Evolutionary conservation across 78 protist species (phyloP).

Genomic region (Chrysochromulina tobinii): DNA sequence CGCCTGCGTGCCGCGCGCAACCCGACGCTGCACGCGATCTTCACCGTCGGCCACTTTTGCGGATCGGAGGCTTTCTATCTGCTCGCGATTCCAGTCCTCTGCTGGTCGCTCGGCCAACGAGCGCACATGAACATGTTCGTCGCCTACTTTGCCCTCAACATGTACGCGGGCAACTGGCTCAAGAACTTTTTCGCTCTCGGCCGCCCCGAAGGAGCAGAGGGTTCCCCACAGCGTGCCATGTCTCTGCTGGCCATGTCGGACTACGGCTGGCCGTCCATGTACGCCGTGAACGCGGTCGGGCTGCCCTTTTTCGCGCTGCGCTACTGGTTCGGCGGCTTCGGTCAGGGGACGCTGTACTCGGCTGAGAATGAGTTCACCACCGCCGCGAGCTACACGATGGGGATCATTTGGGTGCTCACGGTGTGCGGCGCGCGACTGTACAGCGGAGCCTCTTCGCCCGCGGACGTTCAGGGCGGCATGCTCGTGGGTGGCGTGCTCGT

Average conservation of each 20-base stretch:
- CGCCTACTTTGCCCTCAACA: background rate
- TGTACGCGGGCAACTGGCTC: conserved; percentile 10
- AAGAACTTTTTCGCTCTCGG: background rate
- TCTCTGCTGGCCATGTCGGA: background rate
- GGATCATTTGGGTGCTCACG: background rate
- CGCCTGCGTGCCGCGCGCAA: background rate
- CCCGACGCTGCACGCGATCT: background rate
- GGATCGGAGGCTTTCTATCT: conserved; percentile 5
- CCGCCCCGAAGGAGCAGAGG: background rate
- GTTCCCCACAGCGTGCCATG: background rate
- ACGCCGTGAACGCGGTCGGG: background rate
- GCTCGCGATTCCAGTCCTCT: background rate
- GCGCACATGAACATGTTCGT: background rate
- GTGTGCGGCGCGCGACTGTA: background rate
- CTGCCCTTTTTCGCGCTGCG: conserved; percentile 23
- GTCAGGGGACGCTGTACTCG: background rate
- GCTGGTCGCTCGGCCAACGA: background rate
- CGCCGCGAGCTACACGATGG: background rate
- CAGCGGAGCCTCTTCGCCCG: background rate
- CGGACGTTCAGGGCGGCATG: conserved; percentile 33
- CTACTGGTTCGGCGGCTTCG: conserved; percentile 15
- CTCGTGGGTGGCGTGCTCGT: conserved; percentile 9
- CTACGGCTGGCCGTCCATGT: conserved; percentile 5
- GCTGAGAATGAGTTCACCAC: background rate
- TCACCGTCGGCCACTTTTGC: background rate